Conservation (phyloP, 2,329 filamentous ascomycete species). For the Beauveria medogensis region DNA sequence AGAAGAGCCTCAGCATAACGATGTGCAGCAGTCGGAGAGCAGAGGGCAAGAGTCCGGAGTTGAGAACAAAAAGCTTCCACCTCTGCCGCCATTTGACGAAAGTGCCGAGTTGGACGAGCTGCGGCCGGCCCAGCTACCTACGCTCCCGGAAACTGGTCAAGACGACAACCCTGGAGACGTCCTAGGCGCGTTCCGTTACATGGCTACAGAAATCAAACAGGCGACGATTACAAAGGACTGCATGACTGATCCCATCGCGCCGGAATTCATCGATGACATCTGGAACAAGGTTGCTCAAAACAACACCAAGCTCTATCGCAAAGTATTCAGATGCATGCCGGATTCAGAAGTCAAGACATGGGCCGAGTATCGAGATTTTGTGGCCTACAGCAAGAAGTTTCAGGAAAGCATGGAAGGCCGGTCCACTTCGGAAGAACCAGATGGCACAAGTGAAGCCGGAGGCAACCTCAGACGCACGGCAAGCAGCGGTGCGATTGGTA, state of each 20-base stretch:
- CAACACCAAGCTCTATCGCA: slow-evolving; percentile 89
- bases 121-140: slow-evolving; percentile 61
- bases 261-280: slow-evolving; percentile 75
- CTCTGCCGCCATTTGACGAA: slow-evolving; percentile 47
- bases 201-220: slow-evolving; percentile 60
- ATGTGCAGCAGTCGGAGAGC: slow-evolving; percentile 9
- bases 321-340: slow-evolving; percentile 94
- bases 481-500: slow-evolving; percentile 30
- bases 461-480: slow-evolving; percentile 19
- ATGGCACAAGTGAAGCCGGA: slow-evolving; percentile 32
- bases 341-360: slow-evolving; percentile 90
- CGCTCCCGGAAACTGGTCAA: slow-evolving; percentile 64
- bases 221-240: slow-evolving; percentile 79
- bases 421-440: slow-evolving; percentile 40
- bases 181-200: slow-evolving; percentile 39
- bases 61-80: slow-evolving; percentile 47
- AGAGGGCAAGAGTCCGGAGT: slow-evolving; percentile 23
- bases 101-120: slow-evolving; percentile 59
- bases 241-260: slow-evolving; percentile 82
- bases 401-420: slow-evolving; percentile 55
- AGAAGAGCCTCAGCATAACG: slow-evolving; percentile 24
- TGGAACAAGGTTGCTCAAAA: slow-evolving; percentile 86
- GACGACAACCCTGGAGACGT: slow-evolving; percentile 74
- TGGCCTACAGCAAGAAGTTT: slow-evolving; percentile 70
- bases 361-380: slow-evolving; percentile 84